Evolutionary conservation across 2,329 filamentous ascomycete genomes (phyloP).

Genomic region (Alternaria sp.): DNA sequence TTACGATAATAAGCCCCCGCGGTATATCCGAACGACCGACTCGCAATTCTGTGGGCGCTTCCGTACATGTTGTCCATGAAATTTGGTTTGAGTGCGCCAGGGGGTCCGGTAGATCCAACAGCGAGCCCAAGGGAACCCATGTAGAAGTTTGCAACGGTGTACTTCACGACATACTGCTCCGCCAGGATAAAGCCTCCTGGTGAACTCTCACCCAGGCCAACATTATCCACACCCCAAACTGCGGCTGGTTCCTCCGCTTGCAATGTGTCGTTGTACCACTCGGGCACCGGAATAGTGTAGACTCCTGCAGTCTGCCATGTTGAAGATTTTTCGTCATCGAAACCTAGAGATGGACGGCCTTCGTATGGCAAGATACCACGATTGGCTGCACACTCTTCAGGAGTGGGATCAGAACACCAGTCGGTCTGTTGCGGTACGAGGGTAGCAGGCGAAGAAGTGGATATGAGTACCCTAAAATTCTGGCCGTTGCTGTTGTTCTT

Average conservation of each 20-base stretch:
- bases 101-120: slow-evolving; percentile 10
- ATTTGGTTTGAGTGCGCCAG: slow-evolving; percentile 13
- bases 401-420: slow-evolving; percentile 28
- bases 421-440: slow-evolving; percentile 31
- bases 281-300: slow-evolving; percentile 23
- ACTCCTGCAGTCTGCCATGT: slow-evolving; percentile 24
- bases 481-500: slow-evolving; percentile 39
- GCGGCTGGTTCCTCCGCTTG: slow-evolving; percentile 16
- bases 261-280: slow-evolving; percentile 21
- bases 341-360: slow-evolving; percentile 25
- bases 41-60: slow-evolving; percentile 21
- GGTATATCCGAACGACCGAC: slow-evolving; percentile 41
- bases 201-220: slow-evolving; percentile 36
- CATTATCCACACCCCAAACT: slow-evolving; percentile 26
- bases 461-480: slow-evolving; percentile 44
- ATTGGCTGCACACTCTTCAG: slow-evolving; percentile 29
- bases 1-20: slow-evolving; percentile 46
- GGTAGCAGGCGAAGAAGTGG: slow-evolving; percentile 36
- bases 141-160: slow-evolving; percentile 30
- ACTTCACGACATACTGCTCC: slow-evolving; percentile 26
- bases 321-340: slow-evolving; percentile 14
- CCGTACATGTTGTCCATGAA: slow-evolving; percentile 30
- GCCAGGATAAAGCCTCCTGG: slow-evolving; percentile 13
- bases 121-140: slow-evolving; percentile 42
- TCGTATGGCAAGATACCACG: slow-evolving; percentile 35